A percentile compares a stretch with the other conserved stretches of the same genome.
These are phyloP conservation scores for Zea mays DNA, from an alignment of 176 grass and related monocot genomes.

Conservation along the genomic window DNA sequence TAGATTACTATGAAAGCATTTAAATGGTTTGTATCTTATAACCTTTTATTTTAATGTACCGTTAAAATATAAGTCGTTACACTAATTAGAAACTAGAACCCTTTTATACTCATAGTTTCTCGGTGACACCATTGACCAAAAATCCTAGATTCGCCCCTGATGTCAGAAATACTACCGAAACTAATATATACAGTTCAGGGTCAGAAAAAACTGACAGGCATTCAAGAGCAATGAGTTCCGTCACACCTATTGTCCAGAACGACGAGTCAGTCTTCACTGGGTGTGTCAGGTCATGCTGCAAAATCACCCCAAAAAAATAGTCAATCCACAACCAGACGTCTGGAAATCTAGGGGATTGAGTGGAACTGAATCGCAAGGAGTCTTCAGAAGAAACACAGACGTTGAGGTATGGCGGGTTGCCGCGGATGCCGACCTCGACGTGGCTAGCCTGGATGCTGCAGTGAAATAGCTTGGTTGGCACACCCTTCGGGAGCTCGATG, in stretches of 20 bases:
- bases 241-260: constrained; percentile 91
- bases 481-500: constrained; percentile 75
- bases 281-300: constrained; percentile 69
- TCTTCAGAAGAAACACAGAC: constrained; percentile 31
- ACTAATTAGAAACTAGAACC: too few relatives aligned
- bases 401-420: constrained; percentile 89
- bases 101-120: too few relatives aligned
- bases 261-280: constrained; percentile 92
- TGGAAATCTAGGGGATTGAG: neutral
- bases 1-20: too few relatives aligned
- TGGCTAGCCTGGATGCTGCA: constrained; percentile 75
- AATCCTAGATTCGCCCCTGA: too few relatives aligned
- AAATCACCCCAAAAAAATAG: constrained; percentile 16
- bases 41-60: too few relatives aligned
- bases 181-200: neutral
- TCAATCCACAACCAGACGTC: neutral
- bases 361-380: neutral
- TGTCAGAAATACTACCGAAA: neutral
- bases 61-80: too few relatives aligned
- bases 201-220: neutral
- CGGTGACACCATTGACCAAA: too few relatives aligned
- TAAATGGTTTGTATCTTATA: too few relatives aligned
- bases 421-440: constrained; percentile 85
- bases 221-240: neutral
- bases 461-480: constrained; percentile 74